Conservation (phyloP, 2,329 filamentous ascomycete genomes). For the Colletotrichum camelliae region DNA sequence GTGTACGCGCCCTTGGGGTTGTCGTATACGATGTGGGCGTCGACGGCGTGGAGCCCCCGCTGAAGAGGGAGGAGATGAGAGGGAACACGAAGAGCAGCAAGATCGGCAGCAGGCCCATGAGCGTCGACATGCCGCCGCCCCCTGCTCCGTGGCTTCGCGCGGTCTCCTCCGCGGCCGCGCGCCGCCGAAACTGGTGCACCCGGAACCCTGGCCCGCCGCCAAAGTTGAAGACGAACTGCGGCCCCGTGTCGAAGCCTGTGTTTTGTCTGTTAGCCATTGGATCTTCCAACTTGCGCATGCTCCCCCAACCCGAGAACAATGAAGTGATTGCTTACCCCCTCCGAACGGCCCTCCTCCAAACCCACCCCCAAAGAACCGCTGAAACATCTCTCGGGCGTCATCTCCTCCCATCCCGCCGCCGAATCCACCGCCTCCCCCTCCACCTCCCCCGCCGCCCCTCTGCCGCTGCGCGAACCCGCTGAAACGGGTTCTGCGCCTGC, state of each 20-base stretch:
- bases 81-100: constrained; percentile 88
- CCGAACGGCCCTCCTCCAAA: constrained; percentile 64
- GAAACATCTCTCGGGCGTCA: constrained; percentile 97
- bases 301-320: no score
- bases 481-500: constrained; percentile 70
- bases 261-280: background rate
- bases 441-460: constrained; percentile 39
- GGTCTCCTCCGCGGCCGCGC: constrained; percentile 77
- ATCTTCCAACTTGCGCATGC: background rate
- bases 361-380: constrained; percentile 87
- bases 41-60: constrained; percentile 55
- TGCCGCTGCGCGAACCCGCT: constrained; percentile 58
- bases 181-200: constrained; percentile 96
- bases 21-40: constrained; percentile 81
- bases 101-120: constrained; percentile 84
- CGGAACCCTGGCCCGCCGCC: constrained; percentile 89
- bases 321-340: constrained; percentile 35
- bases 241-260: constrained; percentile 74
- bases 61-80: constrained; percentile 81
- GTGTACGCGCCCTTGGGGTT: constrained; percentile 74
- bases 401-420: constrained; percentile 87
- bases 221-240: constrained; percentile 94
- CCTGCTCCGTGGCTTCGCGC: constrained; percentile 62
- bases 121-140: constrained; percentile 58
- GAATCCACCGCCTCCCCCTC: constrained; percentile 52